Evolutionary conservation across 1,139 yeast species (phyloP).

Genomic region (Sugiyamaella sp.): DNA sequence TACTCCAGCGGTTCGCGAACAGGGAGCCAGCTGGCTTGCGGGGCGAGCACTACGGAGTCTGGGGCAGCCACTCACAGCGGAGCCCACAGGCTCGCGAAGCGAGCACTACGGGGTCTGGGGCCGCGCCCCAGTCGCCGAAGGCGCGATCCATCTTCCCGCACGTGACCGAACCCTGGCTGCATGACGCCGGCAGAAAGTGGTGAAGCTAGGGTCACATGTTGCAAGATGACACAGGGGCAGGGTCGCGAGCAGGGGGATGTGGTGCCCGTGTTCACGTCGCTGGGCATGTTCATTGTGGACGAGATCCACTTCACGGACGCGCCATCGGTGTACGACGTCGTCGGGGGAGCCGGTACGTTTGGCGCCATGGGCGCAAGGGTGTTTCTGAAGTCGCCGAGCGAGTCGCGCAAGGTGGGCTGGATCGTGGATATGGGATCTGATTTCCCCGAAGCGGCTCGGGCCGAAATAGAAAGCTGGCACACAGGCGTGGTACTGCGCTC

Average conservation of each 20-base stretch:
- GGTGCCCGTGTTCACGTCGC: slow-evolving; percentile 21
- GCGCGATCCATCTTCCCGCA: too few species aligned
- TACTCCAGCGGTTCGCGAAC: too few species aligned
- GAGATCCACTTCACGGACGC: slow-evolving; percentile 65
- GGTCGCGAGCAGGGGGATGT: not conserved
- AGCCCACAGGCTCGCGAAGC: too few species aligned
- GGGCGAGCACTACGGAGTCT: too few species aligned
- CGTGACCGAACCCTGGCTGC: too few species aligned
- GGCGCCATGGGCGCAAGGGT: slow-evolving; percentile 78
- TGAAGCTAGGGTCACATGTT: too few species aligned
- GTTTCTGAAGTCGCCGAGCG: slow-evolving; percentile 47
- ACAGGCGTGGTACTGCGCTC: slow-evolving; percentile 61
- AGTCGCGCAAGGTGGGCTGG: slow-evolving; percentile 56
- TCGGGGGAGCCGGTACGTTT: slow-evolving; percentile 92
- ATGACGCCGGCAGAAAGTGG: too few species aligned
- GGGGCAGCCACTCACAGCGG: too few species aligned
- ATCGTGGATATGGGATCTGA: slow-evolving; percentile 80
- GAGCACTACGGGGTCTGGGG: not conserved
- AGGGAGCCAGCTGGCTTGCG: too few species aligned
- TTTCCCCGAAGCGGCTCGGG: slow-evolving; percentile 58
- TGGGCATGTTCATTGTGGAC: slow-evolving; percentile 94
- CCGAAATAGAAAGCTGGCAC: slow-evolving; percentile 59
- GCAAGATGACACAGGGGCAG: too few species aligned
- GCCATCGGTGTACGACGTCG: slow-evolving; percentile 53
- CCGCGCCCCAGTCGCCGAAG: not conserved